Evolutionary conservation across 2,329 filamentous ascomycete species (phyloP).

Genomic region (Scytalidium lignicola): DNA sequence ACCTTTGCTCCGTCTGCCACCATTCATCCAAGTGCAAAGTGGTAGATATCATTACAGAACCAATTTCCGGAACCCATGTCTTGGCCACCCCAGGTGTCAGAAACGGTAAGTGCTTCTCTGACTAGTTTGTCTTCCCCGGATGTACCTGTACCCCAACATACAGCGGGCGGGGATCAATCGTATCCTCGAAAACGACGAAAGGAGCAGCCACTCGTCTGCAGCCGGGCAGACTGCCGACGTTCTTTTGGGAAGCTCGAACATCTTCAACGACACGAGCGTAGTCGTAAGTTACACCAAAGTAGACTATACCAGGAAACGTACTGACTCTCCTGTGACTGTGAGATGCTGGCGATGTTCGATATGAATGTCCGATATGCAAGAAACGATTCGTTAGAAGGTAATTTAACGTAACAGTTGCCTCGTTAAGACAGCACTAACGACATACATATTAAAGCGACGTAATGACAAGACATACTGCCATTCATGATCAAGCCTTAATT

Average conservation of each 20-base stretch:
- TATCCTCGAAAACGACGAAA: not conserved
- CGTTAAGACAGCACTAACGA: not conserved
- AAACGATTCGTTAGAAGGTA: constrained; percentile 14
- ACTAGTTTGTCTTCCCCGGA: constrained; percentile 1
- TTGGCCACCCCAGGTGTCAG: constrained; percentile 1
- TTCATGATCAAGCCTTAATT: constrained; percentile 5
- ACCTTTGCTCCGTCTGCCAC: constrained; percentile 1
- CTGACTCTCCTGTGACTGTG: constrained; percentile 2
- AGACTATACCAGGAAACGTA: not conserved
- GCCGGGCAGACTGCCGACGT: constrained; percentile 10
- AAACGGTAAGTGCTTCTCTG: not conserved
- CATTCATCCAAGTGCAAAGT: not conserved
- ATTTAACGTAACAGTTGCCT: not conserved
- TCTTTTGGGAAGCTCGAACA: constrained; percentile 12
- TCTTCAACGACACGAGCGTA: constrained; percentile 13
- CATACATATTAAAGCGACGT: constrained; percentile 9
- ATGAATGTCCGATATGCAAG: constrained; percentile 12
- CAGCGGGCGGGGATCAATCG: not conserved
- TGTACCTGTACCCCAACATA: not conserved
- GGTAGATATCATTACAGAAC: not conserved
- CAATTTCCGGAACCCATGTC: not conserved
- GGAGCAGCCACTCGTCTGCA: constrained; percentile 9
- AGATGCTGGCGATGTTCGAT: constrained; percentile 12
- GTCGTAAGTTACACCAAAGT: constrained; percentile 6
- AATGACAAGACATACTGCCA: constrained; percentile 12